Percentiles rank a stretch among this genome's conserved stretches.
Conservation (phyloP, 306 rosid species). For the Carpinus viminea region DNA sequence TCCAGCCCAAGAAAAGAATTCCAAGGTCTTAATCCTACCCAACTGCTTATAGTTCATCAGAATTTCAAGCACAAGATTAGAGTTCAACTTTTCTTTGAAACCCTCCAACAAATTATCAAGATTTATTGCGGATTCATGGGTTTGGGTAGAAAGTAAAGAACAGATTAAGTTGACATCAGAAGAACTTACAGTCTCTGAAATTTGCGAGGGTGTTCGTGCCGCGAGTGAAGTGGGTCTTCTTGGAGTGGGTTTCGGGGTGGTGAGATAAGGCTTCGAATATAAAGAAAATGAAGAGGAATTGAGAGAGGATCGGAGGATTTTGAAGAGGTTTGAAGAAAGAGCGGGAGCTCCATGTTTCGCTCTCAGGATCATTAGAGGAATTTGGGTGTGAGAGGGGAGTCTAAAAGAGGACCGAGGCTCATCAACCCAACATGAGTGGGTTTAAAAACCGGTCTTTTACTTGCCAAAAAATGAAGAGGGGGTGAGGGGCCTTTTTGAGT, state of each 20-base stretch:
- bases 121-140: slow-evolving; percentile 21
- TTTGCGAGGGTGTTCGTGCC: slow-evolving; percentile 24
- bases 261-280: slow-evolving; percentile 22
- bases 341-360: slow-evolving; percentile 20
- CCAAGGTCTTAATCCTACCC: slow-evolving; percentile 63
- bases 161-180: slow-evolving; percentile 30
- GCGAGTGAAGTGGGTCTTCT: slow-evolving; percentile 25
- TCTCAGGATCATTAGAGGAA: slow-evolving; percentile 27
- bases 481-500: no score
- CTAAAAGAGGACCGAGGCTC: no score
- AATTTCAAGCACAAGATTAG: slow-evolving; percentile 54
- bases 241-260: slow-evolving; percentile 24
- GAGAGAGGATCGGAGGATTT: slow-evolving; percentile 6
- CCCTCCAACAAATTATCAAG: slow-evolving; percentile 37
- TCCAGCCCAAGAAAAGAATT: slow-evolving; percentile 72
- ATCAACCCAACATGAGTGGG: no score
- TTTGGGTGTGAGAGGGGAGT: not conserved
- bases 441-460: no score
- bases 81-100: slow-evolving; percentile 36
- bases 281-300: slow-evolving; percentile 33
- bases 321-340: slow-evolving; percentile 17
- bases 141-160: slow-evolving; percentile 42
- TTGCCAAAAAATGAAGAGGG: no score
- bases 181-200: slow-evolving; percentile 20
- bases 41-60: slow-evolving; percentile 54